These are phyloP conservation scores for Russula earlei DNA, from an alignment of 768 basidiomycete genomes.

Conservation along the genomic window DNA sequence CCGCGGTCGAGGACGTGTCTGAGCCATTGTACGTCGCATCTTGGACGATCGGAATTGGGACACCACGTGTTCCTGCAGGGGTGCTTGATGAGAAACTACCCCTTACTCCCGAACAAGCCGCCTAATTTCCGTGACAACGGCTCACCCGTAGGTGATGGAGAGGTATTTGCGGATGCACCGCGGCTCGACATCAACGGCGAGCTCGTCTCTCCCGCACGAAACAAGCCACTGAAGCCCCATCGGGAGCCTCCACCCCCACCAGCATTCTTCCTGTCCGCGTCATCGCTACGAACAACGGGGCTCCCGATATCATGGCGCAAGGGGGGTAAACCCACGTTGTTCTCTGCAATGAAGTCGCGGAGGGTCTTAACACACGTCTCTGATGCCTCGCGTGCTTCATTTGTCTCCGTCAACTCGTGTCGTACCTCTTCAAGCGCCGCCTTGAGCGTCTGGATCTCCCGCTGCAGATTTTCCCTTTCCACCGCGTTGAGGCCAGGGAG, in stretches of 20 bases:
- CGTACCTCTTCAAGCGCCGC: slow-evolving; percentile 53
- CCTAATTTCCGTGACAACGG: slow-evolving; percentile 45
- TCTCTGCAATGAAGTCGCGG: slow-evolving; percentile 72
- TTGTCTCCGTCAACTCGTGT: slow-evolving; percentile 63
- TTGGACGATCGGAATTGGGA: slow-evolving; percentile 22
- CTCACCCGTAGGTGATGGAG: slow-evolving; percentile 5
- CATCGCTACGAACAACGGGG: slow-evolving; percentile 7
- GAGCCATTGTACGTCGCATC: slow-evolving; percentile 43
- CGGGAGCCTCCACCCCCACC: slow-evolving; percentile 12
- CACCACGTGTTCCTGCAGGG: slow-evolving; percentile 26
- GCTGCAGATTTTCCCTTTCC: slow-evolving; percentile 50
- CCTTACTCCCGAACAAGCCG: slow-evolving; percentile 57
- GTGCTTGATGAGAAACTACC: slow-evolving; percentile 41
- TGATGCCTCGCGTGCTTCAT: slow-evolving; percentile 80
- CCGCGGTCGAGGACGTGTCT: slow-evolving; percentile 44
- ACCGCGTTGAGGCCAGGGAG: background rate
- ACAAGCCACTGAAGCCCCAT: slow-evolving; percentile 19
- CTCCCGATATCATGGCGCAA: slow-evolving; percentile 13
- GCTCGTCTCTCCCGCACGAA: slow-evolving; percentile 12
- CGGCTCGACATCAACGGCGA: slow-evolving; percentile 8
- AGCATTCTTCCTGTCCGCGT: slow-evolving; percentile 18
- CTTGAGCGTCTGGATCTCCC: slow-evolving; percentile 48
- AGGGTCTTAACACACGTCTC: slow-evolving; percentile 78
- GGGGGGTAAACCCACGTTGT: slow-evolving; percentile 44
- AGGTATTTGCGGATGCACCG: background rate